Evolutionary conservation across 75 land plant species (phyloP).

Genomic region (Cryptomeria japonica): DNA sequence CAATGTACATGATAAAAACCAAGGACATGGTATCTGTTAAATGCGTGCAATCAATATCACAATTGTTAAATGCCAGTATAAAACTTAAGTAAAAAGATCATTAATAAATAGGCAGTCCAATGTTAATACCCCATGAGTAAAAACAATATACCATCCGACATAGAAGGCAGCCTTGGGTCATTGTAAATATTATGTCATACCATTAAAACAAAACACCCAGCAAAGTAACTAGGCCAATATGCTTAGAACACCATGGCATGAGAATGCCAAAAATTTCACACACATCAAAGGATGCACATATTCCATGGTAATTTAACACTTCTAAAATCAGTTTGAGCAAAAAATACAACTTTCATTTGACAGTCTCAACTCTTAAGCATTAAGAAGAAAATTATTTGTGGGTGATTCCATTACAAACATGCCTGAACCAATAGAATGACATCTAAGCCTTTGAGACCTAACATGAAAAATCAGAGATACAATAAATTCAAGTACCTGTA

Average conservation of each 20-base stretch:
- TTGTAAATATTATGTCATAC: background rate
- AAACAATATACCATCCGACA: background rate
- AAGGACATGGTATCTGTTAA: background rate
- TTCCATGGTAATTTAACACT: background rate
- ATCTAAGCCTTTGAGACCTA: background rate
- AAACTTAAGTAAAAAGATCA: background rate
- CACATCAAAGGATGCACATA: background rate
- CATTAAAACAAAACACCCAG: background rate
- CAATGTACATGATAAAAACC: background rate
- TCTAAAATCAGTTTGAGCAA: background rate
- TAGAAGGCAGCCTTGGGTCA: too few species aligned
- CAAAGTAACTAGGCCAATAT: background rate
- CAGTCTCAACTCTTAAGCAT: background rate
- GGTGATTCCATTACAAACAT: background rate
- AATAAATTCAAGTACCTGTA: constrained; percentile 41
- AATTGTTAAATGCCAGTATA: background rate
- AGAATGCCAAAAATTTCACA: background rate
- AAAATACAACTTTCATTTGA: background rate
- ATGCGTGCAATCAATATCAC: background rate
- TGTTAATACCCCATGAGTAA: background rate
- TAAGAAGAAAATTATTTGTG: background rate
- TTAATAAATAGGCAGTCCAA: background rate
- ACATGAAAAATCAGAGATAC: background rate
- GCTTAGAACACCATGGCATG: background rate
- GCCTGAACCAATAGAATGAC: constrained; percentile 2